These are phyloP conservation scores for Diaporthe batatas DNA, from an alignment of 2,329 filamentous ascomycete species.

Conservation along the genomic window DNA sequence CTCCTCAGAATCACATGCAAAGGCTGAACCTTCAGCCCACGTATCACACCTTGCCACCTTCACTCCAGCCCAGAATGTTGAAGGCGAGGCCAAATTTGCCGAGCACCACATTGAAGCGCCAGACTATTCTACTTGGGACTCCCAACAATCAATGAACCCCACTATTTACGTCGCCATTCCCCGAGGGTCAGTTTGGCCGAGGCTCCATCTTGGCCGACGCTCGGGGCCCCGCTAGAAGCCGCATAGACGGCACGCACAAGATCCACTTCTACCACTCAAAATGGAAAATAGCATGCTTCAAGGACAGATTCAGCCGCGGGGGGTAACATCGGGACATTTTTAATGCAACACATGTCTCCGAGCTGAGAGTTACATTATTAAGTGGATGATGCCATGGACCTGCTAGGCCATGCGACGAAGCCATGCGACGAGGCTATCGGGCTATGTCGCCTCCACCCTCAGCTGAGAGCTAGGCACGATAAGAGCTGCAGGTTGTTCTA, in stretches of 20 bases:
- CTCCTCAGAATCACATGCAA: not conserved
- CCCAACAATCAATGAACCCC: conserved; percentile 4
- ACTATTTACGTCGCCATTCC: not conserved
- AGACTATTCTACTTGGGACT: not conserved
- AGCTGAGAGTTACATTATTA: conserved; percentile 12
- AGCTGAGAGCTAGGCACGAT: not conserved
- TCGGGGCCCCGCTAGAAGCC: conserved; percentile 12
- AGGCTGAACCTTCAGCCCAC: too few species aligned
- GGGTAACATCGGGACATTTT: conserved; percentile 17
- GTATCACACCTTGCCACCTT: not conserved
- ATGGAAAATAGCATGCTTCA: conserved; percentile 5
- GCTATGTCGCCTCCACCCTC: not conserved
- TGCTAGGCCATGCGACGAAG: conserved; percentile 20
- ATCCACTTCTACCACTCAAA: not conserved
- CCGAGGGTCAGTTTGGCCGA: conserved; percentile 1
- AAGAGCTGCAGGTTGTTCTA: not conserved
- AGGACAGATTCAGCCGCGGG: conserved; percentile 4
- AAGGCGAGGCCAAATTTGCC: not conserved
- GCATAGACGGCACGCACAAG: not conserved
- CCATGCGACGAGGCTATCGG: not conserved
- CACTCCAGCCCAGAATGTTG: not conserved
- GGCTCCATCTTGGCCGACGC: not conserved
- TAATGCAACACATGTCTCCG: conserved; percentile 10
- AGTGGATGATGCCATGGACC: conserved; percentile 12
- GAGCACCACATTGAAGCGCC: not conserved